phyloP scores from a whole-genome alignment of 352 stramenopile genomes.

The Pythium sukuiense region DNA sequence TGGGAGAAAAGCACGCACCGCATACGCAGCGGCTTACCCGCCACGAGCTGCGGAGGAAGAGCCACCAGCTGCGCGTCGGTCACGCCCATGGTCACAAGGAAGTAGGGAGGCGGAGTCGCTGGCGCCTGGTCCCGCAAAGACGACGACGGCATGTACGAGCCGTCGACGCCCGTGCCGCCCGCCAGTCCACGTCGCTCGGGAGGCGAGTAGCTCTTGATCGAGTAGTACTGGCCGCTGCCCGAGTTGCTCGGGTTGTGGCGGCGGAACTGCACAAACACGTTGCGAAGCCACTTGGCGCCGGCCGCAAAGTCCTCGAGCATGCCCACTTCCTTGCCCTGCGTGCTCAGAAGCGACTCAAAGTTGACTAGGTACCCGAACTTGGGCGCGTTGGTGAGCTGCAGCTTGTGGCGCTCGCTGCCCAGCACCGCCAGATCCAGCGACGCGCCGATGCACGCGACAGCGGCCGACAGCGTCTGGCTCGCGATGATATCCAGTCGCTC shows the following conservation, averaged over 20 bases:
- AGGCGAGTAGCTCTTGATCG: conserved; percentile 56
- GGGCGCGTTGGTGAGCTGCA: conserved; percentile 55
- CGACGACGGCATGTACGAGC: conserved; percentile 12
- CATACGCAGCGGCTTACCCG: conserved; percentile 53
- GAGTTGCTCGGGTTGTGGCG: conserved; percentile 32
- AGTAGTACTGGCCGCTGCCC: conserved; percentile 48
- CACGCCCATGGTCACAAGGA: conserved; percentile 71
- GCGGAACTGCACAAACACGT: conserved; percentile 78
- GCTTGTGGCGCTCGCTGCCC: conserved; percentile 57
- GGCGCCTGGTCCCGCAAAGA: conserved; percentile 1
- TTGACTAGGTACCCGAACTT: conserved; percentile 72
- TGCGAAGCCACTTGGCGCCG: conserved; percentile 76
- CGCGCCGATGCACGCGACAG: conserved; percentile 61
- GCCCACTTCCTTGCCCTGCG: conserved; percentile 93
- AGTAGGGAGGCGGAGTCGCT: conserved; percentile 12
- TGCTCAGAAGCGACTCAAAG: conserved; percentile 86
- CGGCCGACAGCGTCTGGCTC: conserved; percentile 73
- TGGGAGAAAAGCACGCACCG: conserved; percentile 78
- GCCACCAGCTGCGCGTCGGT: conserved; percentile 49
- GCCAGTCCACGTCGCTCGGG: conserved; percentile 26
- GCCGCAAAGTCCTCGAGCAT: conserved; percentile 94
- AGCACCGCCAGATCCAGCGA: conserved; percentile 62
- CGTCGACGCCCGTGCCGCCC: conserved; percentile 8
- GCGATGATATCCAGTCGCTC: conserved; percentile 72
- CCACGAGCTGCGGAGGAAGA: conserved; percentile 46